phyloP scores from a whole-genome alignment of 331 rosid species.

The Rosa hybrid region DNA sequence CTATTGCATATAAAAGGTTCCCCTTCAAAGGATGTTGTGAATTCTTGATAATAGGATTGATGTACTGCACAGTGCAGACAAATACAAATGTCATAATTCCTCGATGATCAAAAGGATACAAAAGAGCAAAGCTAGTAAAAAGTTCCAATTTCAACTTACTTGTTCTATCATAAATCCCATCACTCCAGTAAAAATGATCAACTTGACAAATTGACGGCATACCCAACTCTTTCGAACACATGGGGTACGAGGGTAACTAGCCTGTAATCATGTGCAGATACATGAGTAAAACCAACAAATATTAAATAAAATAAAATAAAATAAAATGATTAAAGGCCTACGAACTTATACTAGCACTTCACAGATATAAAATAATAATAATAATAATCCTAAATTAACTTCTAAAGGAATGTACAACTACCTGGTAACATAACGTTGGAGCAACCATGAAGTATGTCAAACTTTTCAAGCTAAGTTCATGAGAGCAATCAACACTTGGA shows the following conservation, averaged over 20 bases:
- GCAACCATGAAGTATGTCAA: constrained; percentile 92
- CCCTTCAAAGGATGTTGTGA: constrained; percentile 98
- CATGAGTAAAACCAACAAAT: neutral
- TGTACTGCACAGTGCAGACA: constrained; percentile 64
- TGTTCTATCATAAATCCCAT: constrained; percentile 98
- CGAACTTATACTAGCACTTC: neutral
- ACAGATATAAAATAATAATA: neutral
- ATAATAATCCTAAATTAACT: neutral
- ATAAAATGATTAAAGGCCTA: neutral
- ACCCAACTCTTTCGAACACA: constrained; percentile 91
- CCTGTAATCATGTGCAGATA: constrained; percentile 42
- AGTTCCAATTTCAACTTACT: constrained; percentile 49
- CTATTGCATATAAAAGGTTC: constrained; percentile 74
- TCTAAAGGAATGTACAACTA: constrained; percentile 27
- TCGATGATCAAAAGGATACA: neutral
- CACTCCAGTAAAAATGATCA: constrained; percentile 88
- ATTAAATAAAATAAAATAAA: too few species aligned
- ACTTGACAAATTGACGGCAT: constrained; percentile 75
- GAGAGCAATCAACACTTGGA: constrained; percentile 43
- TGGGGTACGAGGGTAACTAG: constrained; percentile 83
- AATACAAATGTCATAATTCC: constrained; percentile 30
- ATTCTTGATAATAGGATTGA: constrained; percentile 87
- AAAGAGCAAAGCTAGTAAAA: constrained; percentile 12
- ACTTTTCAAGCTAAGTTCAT: constrained; percentile 59
- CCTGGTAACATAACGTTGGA: constrained; percentile 98